Conservation (phyloP, 257 asterid species). For the Gynochthodes officinalis region DNA sequence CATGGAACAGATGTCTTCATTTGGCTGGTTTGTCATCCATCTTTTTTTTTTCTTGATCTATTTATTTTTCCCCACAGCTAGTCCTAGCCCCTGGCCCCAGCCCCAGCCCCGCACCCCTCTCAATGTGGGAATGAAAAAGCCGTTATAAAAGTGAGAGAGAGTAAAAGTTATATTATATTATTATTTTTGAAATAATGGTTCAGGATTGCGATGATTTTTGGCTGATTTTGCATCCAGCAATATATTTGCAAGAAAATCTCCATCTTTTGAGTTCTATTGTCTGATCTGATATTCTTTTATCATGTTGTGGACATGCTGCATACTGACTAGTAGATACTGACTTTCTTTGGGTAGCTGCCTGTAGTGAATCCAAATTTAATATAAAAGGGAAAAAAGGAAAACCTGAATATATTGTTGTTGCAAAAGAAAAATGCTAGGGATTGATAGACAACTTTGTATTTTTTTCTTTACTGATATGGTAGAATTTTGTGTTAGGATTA, state of each 20-base stretch:
- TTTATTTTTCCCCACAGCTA: not conserved
- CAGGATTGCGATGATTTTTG: not conserved
- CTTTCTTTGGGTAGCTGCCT: not conserved
- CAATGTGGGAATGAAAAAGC: too few species aligned
- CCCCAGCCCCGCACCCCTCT: too few species aligned
- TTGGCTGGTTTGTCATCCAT: slow-evolving; percentile 72
- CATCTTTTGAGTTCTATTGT: not conserved
- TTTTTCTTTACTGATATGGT: not conserved
- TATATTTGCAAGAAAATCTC: not conserved
- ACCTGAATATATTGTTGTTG: not conserved
- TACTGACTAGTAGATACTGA: not conserved
- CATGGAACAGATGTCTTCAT: slow-evolving; percentile 98
- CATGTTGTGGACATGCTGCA: not conserved
- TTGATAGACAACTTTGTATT: not conserved
- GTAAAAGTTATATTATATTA: too few species aligned
- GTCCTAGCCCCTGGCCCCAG: too few species aligned
- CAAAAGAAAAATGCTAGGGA: not conserved
- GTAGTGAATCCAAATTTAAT: not conserved
- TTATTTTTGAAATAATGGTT: too few species aligned
- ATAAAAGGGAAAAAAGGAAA: not conserved
- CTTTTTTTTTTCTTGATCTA: not conserved
- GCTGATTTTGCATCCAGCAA: not conserved
- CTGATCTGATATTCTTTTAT: not conserved
- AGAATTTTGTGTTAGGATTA: not conserved
- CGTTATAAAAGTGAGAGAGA: too few species aligned